Base-by-base conservation (phyloP, 75 land plant species). In the Azolla pinnata region DNA sequence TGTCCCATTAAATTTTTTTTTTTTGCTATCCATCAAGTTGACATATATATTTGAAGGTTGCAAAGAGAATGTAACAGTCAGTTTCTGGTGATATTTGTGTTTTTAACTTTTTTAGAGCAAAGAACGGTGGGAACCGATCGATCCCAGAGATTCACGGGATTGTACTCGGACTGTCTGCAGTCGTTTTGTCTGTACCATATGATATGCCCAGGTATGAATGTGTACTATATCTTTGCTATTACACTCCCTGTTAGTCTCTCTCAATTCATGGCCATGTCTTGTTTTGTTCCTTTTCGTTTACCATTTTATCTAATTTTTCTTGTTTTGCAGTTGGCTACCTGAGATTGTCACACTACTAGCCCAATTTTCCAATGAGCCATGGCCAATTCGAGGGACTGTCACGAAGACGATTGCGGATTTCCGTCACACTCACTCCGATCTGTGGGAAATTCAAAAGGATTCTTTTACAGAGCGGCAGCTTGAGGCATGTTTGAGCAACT, bases 171-270 rank as follows among this genome's bases (percentile, higher is more conserved):
- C 68, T 73, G 20, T 60, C 69, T 24, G 69, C 75, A 28, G 53
- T 73, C 18, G 57, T 73, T 20, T 47, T 73, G 44, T 73, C 75
- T 30, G 59, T 60, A 50, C 75, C 75, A 20, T 73, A 73, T 47
- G 75, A 73, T 33, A 67, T 73, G 60, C 75, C 75, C 59, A 60
- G 70, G 75, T 67, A 18, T 46, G 49, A n/a, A n/a, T n/a, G n/a
- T n/a, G n/a, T n/a, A n/a, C n/a, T n/a, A n/a, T n/a, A n/a, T n/a
- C n/a, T n/a, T n/a, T n/a, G n/a, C n/a, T n/a, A n/a, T n/a, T n/a
- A n/a, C n/a, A n/a, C n/a, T n/a, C n/a, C n/a, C n/a, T n/a, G n/a
- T n/a, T n/a, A n/a, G n/a, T n/a, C n/a, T n/a, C n/a, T n/a, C n/a
- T n/a, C n/a, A n/a, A n/a, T n/a, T n/a, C n/a, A n/a, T n/a, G n/a